Conservation (phyloP, 768 basidiomycete genomes). For the Tulasnella sp. region DNA sequence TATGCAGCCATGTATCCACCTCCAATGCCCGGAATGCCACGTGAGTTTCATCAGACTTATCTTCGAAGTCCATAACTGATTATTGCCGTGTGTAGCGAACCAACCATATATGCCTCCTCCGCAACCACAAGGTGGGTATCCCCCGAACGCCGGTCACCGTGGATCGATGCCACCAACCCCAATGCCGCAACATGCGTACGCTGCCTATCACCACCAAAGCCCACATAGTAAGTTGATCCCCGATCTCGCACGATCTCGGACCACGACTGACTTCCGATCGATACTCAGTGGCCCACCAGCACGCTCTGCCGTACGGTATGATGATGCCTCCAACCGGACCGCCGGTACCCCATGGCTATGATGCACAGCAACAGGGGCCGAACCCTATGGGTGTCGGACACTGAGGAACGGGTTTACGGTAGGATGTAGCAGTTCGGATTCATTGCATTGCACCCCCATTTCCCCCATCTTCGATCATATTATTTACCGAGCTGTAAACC, state of each 20-base stretch:
- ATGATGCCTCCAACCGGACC: constrained; percentile 73
- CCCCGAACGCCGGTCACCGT: constrained; percentile 71
- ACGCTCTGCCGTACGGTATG: constrained; percentile 84
- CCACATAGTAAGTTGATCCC: constrained; percentile 63
- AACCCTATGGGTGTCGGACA: constrained; percentile 31
- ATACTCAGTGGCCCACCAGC: constrained; percentile 57
- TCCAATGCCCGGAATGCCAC: constrained; percentile 83
- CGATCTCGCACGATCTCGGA: constrained; percentile 29
- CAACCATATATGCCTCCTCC: constrained; percentile 76
- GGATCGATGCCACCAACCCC: constrained; percentile 92
- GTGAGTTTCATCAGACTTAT: constrained; percentile 47
- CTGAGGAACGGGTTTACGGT: constrained; percentile 16
- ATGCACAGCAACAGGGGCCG: constrained; percentile 42
- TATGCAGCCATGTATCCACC: constrained; percentile 73
- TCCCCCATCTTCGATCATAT: constrained; percentile 2
- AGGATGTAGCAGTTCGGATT: constrained; percentile 5
- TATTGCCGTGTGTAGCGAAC: constrained; percentile 47
- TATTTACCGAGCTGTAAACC: constrained; percentile 7
- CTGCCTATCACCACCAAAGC: constrained; percentile 66
- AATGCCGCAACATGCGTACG: constrained; percentile 76
- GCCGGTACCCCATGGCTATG: constrained; percentile 68
- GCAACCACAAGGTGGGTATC: constrained; percentile 66
- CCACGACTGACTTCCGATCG: constrained; percentile 37
- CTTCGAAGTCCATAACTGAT: constrained; percentile 18
- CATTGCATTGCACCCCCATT: constrained; percentile 4